Evolutionary conservation across 2,329 filamentous ascomycete genomes (phyloP), one percentile per base, ranked within the genome.

Genomic region (Hypoxylon sp.): DNA sequence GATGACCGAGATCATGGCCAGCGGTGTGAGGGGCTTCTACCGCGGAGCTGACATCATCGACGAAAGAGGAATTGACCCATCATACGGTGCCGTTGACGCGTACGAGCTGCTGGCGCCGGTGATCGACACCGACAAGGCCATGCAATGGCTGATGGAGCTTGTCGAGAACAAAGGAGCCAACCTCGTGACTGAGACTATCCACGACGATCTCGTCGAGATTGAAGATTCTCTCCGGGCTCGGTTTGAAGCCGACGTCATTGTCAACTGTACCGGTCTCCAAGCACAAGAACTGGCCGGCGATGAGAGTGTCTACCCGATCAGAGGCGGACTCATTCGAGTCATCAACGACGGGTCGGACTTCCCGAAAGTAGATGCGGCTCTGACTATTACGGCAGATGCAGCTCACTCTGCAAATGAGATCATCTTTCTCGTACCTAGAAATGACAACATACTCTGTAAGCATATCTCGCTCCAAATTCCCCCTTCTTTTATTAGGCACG

Each of bases 81-180:
- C 65, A 0, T 80, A 82, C 61, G 79, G 79, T 7, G 79, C 77
- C 11, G 78, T 81, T 3, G 81, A 85, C 56, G 83, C 82, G 4
- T 85, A 84, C 68, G 81, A 84, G 66, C 73, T 82, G 55, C 73
- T 82, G 50, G 80, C 82, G 0, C 83, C 82, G 0, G 76, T 84
- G 58, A 84, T 85, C 64, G 82, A 85, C 70, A 84, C 83, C 0
- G 82, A 85, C 69, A 70, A 77, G 44, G 79, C 79, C 31, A 85
- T 84, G 82, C 68, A 71, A 22, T 84, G 79, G 75, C 74, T 84
- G 54, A 82, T 78, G 68, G 73, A 75, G 35, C 78, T 84, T 48
- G 81, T 85, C 25, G 68, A 78, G 31, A 69, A 73, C 46, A 85
- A 85, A 66, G 83, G 83, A 13, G 81, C 81, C 6, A 68, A 64